Percentiles rank a stretch among this genome's conserved stretches.
phyloP scores from a whole-genome alignment of 345 rosid genomes.

The Raphanus sativus region DNA sequence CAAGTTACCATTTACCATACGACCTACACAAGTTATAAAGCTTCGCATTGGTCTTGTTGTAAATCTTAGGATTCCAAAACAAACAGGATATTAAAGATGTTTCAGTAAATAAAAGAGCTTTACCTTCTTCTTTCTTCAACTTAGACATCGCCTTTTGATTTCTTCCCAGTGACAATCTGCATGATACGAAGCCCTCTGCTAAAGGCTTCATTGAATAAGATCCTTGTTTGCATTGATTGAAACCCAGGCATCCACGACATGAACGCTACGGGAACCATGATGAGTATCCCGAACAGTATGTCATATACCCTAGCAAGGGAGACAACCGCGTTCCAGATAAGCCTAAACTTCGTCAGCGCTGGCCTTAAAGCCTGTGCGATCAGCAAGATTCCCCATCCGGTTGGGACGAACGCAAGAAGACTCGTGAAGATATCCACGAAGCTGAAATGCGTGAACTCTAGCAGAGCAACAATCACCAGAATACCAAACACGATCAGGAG shows the following conservation, averaged over 20 bases:
- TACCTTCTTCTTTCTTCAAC: background rate
- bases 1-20: constrained; percentile 18
- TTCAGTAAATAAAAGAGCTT: constrained; percentile 4
- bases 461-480: constrained; percentile 53
- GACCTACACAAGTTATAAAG: constrained; percentile 25
- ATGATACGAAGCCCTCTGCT: constrained; percentile 93
- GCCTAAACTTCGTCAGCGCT: constrained; percentile 41
- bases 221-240: constrained; percentile 86
- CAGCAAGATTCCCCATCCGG: constrained; percentile 84
- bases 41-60: constrained; percentile 6
- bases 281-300: constrained; percentile 69
- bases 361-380: constrained; percentile 66
- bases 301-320: constrained; percentile 84
- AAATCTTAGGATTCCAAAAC: background rate
- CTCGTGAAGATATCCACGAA: constrained; percentile 67
- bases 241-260: constrained; percentile 92
- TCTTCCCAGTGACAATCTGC: constrained; percentile 70
- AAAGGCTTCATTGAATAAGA: constrained; percentile 83
- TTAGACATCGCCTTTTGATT: constrained; percentile 45
- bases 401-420: constrained; percentile 79
- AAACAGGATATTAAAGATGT: constrained; percentile 3
- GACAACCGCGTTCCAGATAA: constrained; percentile 74
- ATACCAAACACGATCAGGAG: constrained; percentile 45
- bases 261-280: constrained; percentile 76
- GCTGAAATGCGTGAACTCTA: constrained; percentile 48